These are phyloP conservation scores for Eutrema salsugineum DNA, from an alignment of 441 rosid genomes.

Conservation along the genomic window DNA sequence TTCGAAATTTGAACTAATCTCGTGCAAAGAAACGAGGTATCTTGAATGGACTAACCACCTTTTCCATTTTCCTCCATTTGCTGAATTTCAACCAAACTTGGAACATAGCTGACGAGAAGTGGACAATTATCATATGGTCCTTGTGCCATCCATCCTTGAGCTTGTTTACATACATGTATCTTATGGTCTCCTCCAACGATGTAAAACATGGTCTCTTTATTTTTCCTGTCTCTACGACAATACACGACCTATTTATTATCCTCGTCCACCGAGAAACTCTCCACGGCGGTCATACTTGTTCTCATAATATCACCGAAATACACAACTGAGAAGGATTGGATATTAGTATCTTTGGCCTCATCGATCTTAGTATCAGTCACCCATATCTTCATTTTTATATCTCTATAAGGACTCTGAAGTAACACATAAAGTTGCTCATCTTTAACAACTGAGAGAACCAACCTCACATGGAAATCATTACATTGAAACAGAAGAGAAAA, in stretches of 20 bases:
- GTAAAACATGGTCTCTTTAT: neutral
- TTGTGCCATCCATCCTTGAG: neutral
- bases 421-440: neutral
- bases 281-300: too few species aligned
- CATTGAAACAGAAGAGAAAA: neutral
- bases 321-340: neutral
- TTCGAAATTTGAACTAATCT: too few species aligned
- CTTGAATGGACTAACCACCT: neutral
- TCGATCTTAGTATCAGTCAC: neutral
- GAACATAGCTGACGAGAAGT: neutral
- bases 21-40: neutral
- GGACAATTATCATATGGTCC: neutral
- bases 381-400: neutral
- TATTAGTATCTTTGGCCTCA: neutral
- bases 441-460: neutral
- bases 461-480: accelerated
- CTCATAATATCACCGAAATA: too few species aligned
- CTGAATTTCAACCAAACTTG: neutral
- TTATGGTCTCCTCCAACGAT: neutral
- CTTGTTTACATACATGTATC: neutral
- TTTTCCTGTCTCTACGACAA: neutral
- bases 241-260: neutral
- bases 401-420: neutral
- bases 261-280: neutral
- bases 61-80: neutral